Conservation (phyloP, 2,329 filamentous ascomycete species). For the Geosmithia putterillii region DNA sequence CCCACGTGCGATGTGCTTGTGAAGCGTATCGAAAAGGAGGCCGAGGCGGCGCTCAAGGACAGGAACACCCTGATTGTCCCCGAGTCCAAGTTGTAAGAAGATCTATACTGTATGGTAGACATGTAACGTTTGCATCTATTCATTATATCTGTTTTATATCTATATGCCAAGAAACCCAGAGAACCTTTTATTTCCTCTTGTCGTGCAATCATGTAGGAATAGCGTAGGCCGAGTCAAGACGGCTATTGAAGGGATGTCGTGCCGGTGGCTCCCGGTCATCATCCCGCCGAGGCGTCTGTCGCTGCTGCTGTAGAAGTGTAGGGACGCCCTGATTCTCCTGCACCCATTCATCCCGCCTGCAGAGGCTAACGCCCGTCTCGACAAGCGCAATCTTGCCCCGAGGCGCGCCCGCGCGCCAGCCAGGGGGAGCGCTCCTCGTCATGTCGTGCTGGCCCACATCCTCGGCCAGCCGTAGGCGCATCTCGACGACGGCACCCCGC, state of each 20-base stretch:
- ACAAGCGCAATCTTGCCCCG: slow-evolving; percentile 12
- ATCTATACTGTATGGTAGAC: not conserved
- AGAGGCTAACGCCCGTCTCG: slow-evolving; percentile 15
- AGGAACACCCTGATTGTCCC: slow-evolving; percentile 42
- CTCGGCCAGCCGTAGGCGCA: slow-evolving; percentile 15
- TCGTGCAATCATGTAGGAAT: no score
- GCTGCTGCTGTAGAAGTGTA: not conserved
- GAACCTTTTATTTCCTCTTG: no score
- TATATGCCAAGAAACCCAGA: no score
- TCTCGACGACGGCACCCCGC: slow-evolving; percentile 32
- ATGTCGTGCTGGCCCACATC: slow-evolving; percentile 5
- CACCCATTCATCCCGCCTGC: slow-evolving; percentile 1
- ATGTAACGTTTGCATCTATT: not conserved
- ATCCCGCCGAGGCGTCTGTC: not conserved
- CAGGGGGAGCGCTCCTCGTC: slow-evolving; percentile 8
- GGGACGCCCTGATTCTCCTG: not conserved
- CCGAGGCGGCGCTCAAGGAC: slow-evolving; percentile 51
- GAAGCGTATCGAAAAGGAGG: slow-evolving; percentile 65
- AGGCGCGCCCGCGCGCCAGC: slow-evolving; percentile 10
- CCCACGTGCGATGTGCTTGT: slow-evolving; percentile 61
- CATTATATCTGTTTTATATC: not conserved
- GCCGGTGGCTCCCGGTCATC: not conserved
- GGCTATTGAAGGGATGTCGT: not conserved
- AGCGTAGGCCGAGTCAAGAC: not conserved
- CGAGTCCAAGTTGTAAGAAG: slow-evolving; percentile 43